Evolutionary conservation across 331 rosid genomes (phyloP), one percentile per base, ranked within the genome.

Genomic region (Malus hybrid): DNA sequence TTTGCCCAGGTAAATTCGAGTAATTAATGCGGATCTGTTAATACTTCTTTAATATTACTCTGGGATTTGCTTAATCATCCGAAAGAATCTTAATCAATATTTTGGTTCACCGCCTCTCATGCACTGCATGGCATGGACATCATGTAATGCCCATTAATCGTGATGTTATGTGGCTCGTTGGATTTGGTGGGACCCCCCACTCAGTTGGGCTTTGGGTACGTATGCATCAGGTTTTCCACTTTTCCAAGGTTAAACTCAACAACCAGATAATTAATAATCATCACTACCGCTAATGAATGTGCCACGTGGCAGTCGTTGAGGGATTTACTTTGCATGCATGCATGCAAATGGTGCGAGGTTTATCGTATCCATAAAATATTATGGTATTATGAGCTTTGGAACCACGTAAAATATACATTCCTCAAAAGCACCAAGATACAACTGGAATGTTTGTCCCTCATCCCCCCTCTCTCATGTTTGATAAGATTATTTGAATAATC

Each of bases 341-440:
- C 98, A 91, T 87, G 97, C 97, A 93, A 82, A 73, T 65, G 52
- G 20, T 69, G 56, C 34, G 64, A 32, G 39, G 19, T 22, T 46
- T 26, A 62, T 62, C 6, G 33, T 62, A 26, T 20, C 63, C 63
- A 61, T 14, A 10, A 19, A 34, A 69, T 39, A 48, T 48, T 26
- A 69, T 15, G 7, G 52, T 55, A 83, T 81, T 78, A 84, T 81
- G 79, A 84, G 87, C 96, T 79, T 87, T 83, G 91, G 93, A 82
- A 83, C 85, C 73, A 80, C 78, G 75, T 63, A 81, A 86, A 71
- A 81, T 12, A 2, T 48, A 75, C 87, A 75, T 78, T 85, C 96
- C 97, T 94, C 96, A 92, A 94, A 94, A 94, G 97, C 91, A 90
- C 82, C 96, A 80, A 90, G 88, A 85, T 83, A 88, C 96, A 92